These are phyloP conservation scores for Sphagnum contortum DNA, from an alignment of 225 moss, liverwort and hornwort species.

Conservation along the genomic window DNA sequence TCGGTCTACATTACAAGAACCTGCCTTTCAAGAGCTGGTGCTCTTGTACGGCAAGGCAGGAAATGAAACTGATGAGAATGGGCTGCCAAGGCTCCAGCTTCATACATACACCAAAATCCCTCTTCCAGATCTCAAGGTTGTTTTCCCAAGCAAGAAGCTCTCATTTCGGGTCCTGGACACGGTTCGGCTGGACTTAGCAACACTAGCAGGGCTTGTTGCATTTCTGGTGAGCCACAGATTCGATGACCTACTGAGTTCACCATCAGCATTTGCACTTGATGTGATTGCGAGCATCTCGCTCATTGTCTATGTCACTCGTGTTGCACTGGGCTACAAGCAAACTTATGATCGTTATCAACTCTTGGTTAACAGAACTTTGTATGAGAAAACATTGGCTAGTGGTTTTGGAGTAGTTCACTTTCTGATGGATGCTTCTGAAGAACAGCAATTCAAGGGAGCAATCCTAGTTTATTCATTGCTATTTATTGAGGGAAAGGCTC, in stretches of 20 bases:
- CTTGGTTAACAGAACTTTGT: slow-evolving; percentile 82
- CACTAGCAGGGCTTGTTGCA: slow-evolving; percentile 70
- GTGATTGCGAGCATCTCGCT: slow-evolving; percentile 74
- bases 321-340: slow-evolving; percentile 68
- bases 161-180: slow-evolving; percentile 79
- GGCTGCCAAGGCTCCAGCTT: slow-evolving; percentile 41
- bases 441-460: slow-evolving; percentile 80
- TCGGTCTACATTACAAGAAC: slow-evolving; percentile 59
- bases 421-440: slow-evolving; percentile 78
- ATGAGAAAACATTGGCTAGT: slow-evolving; percentile 78
- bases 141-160: slow-evolving; percentile 83
- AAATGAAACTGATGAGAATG: slow-evolving; percentile 15
- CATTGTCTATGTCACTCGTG: slow-evolving; percentile 49
- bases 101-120: slow-evolving; percentile 68
- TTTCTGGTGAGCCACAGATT: slow-evolving; percentile 71
- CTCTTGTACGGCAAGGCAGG: slow-evolving; percentile 47
- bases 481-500: slow-evolving; percentile 22
- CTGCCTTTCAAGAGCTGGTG: slow-evolving; percentile 76
- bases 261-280: slow-evolving; percentile 78
- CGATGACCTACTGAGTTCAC: slow-evolving; percentile 64
- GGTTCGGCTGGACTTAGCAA: slow-evolving; percentile 67
- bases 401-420: slow-evolving; percentile 89
- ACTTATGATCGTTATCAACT: slow-evolving; percentile 73
- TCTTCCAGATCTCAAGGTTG: slow-evolving; percentile 82
- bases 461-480: slow-evolving; percentile 56